Conservation (phyloP, 345 rosid genomes). For the Trapa incisa region DNA sequence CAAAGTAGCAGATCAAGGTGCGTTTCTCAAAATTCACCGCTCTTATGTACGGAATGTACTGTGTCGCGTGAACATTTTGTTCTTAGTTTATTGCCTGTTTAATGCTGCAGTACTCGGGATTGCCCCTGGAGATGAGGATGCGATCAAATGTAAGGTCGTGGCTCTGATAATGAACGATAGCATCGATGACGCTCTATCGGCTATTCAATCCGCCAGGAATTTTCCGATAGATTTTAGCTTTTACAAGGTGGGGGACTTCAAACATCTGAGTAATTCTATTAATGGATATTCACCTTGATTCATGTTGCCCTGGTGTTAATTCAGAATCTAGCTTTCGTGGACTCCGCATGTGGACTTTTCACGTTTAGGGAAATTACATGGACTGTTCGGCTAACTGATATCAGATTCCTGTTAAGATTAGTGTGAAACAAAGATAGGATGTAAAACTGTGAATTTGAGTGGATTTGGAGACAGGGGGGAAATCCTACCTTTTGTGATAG, state of each 20-base stretch:
- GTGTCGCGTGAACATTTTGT: background rate
- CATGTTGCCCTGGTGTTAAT: background rate
- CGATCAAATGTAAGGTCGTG: conserved; percentile 74
- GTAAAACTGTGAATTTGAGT: background rate
- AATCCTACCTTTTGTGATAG: background rate
- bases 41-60: background rate
- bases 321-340: background rate
- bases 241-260: conserved; percentile 32
- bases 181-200: conserved; percentile 54
- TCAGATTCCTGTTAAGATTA: background rate
- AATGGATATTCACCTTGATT: background rate
- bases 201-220: conserved; percentile 35
- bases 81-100: background rate
- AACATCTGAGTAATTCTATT: background rate
- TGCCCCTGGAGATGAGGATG: conserved; percentile 73
- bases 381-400: background rate
- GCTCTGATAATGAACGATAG: conserved; percentile 60
- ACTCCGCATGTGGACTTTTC: no score
- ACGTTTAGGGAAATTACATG: background rate
- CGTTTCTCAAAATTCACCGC: background rate
- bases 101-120: conserved; percentile 45
- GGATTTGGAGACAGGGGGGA: background rate
- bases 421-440: background rate
- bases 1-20: conserved; percentile 73
- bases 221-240: conserved; percentile 45